Base-by-base conservation (phyloP, 2,329 filamentous ascomycete species). In the Penicillium sp. region DNA sequence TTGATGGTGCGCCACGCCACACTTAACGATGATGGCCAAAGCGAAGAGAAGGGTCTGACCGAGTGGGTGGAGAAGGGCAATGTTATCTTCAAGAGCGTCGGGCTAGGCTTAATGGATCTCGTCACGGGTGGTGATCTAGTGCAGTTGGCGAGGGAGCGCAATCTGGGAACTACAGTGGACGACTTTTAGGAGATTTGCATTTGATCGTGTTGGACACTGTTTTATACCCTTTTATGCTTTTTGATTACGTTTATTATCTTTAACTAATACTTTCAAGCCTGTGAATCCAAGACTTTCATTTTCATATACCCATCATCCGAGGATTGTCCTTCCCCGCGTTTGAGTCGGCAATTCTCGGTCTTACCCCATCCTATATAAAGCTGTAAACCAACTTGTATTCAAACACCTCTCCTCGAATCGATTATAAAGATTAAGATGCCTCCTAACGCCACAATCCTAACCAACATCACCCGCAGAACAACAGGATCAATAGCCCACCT, bases 11-110 rank as follows among this genome's bases (percentile, higher is more conserved):
- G 83, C 69, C 74, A 81, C 47, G 82, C 84, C 53, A 80, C 80
- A 2, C 69, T 65, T 4, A 68, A 75, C 2, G 70, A 75, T 21
- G 69, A 75, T 1, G 57, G 60, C 23, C 66, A 75, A 27, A 70
- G 75, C 23, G 69, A 74, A 10, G 74, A 76, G 53, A 72, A 77
- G 60, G 73, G 71, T 11, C 61, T 89, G 62, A 76, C 77, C 42
- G 81, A 86, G 35, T 89, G 87, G 85, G 67, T 88, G 50, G 79
- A 83, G 59, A 78, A 77, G 47, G 88, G 87, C 0, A 87, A 89
- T 68, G 83, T 89, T 0, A 83, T 90, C 33, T 90, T 87, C 68
- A 90, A 90, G 79, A 84, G 84, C 62, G 86, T 90, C 3, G 88
- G 88, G 0, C 70, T 89, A 54, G 87, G 86, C 0, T 69, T 90